These are phyloP conservation scores for Tricholoma matsutake DNA, from an alignment of 768 basidiomycete species.

Conservation along the genomic window DNA sequence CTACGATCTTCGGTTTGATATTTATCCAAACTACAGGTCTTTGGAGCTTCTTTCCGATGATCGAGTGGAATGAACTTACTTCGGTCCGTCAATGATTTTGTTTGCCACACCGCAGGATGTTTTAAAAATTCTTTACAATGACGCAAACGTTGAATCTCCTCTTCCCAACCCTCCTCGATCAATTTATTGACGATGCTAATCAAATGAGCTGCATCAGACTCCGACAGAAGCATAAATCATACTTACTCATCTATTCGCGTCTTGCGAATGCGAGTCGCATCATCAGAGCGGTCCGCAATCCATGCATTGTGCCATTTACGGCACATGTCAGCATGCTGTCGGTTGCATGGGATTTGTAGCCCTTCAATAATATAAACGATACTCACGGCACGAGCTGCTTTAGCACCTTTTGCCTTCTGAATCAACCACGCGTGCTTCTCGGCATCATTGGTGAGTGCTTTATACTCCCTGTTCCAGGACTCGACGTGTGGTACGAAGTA, in stretches of 20 bases:
- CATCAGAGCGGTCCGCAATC: background rate
- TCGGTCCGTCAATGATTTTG: background rate
- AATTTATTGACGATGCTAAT: background rate
- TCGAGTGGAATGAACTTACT: background rate
- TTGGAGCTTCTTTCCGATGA: background rate
- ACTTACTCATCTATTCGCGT: background rate
- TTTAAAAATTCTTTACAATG: background rate
- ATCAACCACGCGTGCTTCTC: background rate
- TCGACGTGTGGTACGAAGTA: background rate
- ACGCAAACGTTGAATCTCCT: background rate
- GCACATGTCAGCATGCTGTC: background rate
- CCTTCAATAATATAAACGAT: background rate
- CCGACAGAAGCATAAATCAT: background rate
- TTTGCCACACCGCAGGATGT: background rate
- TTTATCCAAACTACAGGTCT: background rate
- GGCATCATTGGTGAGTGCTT: background rate
- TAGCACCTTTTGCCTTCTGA: background rate
- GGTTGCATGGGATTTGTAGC: background rate
- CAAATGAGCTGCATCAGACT: background rate
- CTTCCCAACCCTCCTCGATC: background rate
- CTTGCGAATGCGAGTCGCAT: background rate
- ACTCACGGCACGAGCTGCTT: background rate
- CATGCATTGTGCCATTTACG: background rate
- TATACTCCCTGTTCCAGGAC: background rate
- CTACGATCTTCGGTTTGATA: background rate